Evolutionary conservation across 2,329 filamentous ascomycete species (phyloP).

Genomic region (Albophoma yamanashiensis): DNA sequence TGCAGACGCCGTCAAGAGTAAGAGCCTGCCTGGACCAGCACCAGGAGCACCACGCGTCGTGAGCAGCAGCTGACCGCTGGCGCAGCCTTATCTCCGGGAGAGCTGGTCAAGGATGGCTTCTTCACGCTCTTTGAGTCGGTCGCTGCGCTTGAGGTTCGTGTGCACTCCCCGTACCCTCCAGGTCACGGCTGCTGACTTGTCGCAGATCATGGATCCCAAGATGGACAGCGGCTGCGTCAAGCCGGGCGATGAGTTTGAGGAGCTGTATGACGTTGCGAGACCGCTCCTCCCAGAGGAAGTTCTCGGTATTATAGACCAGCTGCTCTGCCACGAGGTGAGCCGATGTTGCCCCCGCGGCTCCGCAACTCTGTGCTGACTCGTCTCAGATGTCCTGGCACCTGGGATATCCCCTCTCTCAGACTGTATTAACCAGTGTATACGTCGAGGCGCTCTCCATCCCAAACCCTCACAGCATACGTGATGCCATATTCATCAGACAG

Average conservation of each 20-base stretch:
- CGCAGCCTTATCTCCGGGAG: constrained; percentile 63
- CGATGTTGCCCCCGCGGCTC: neutral
- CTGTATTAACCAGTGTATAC: constrained; percentile 85
- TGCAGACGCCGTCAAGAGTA: constrained; percentile 40
- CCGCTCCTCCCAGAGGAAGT: constrained; percentile 67
- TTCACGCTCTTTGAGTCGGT: constrained; percentile 95
- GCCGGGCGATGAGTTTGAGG: constrained; percentile 70
- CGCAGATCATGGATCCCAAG: constrained; percentile 94
- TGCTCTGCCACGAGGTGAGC: constrained; percentile 75
- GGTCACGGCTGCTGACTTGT: neutral
- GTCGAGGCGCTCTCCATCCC: constrained; percentile 74
- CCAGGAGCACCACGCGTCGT: neutral
- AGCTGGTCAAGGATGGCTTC: constrained; percentile 85
- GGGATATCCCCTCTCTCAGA: constrained; percentile 92
- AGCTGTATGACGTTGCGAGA: constrained; percentile 65
- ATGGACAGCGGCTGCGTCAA: constrained; percentile 91
- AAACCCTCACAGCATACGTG: constrained; percentile 48
- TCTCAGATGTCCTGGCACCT: constrained; percentile 86
- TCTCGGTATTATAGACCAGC: constrained; percentile 86
- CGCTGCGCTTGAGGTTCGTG: constrained; percentile 61
- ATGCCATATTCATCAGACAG: constrained; percentile 51
- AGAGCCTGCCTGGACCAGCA: constrained; percentile 8
- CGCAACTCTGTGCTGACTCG: neutral
- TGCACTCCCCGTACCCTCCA: neutral
- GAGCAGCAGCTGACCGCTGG: constrained; percentile 12